phyloP scores from a whole-genome alignment of 2,329 filamentous ascomycete genomes.

The Trichophaea hybrida region DNA sequence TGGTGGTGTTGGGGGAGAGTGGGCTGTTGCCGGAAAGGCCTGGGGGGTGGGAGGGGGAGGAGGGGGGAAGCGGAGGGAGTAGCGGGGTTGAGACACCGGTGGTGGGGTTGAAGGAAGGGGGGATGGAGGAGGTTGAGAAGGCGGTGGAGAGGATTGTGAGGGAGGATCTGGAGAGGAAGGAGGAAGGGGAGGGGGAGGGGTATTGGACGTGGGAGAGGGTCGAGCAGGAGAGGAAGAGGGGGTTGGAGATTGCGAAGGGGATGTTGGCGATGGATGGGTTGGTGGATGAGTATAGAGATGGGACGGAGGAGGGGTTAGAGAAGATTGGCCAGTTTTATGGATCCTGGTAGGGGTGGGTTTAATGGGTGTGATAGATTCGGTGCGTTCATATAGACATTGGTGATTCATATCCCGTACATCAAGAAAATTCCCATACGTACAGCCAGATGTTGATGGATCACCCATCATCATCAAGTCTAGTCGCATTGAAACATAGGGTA shows the following conservation, averaged over 20 bases:
- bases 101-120: not conserved
- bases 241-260: constrained; percentile 29
- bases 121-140: constrained; percentile 1
- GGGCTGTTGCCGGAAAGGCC: constrained; percentile 62
- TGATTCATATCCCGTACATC: too few relatives aligned
- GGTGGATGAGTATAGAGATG: constrained; percentile 24
- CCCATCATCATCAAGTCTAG: too few relatives aligned
- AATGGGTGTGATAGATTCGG: too few relatives aligned
- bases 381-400: too few relatives aligned
- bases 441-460: too few relatives aligned
- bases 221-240: constrained; percentile 30
- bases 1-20: constrained; percentile 55
- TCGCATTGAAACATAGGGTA: too few relatives aligned
- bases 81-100: constrained; percentile 10
- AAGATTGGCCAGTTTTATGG: constrained; percentile 7
- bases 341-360: not conserved
- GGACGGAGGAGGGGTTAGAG: constrained; percentile 18
- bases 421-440: too few relatives aligned
- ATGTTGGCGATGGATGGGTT: constrained; percentile 25
- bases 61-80: not conserved
- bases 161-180: constrained; percentile 17
- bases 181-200: constrained; percentile 10
- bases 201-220: constrained; percentile 29
- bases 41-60: constrained; percentile 35
- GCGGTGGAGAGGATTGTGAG: not conserved